Evolutionary conservation across 129 eudicot species (phyloP), one percentile per base, ranked within the genome.

Genomic region (Gnaphalium uliginosum): DNA sequence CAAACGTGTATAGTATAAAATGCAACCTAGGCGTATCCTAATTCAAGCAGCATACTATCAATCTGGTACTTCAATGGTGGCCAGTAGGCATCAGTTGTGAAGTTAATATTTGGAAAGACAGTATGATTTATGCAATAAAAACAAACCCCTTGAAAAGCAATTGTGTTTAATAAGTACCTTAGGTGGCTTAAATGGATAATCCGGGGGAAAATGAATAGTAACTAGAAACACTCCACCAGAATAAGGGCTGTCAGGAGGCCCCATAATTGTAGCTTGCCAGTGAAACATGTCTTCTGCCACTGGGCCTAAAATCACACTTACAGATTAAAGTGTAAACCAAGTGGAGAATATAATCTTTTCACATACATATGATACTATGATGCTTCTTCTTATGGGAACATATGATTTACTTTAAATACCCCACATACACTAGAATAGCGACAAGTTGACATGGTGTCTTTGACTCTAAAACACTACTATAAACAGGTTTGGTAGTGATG

Each of bases 211-310:
- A 79, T 83, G 87, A 61, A 86, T 86, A 70, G 85, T 83, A 70
- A 86, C 87, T 56, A 86, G 85, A 77, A 86, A 83, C 60, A 86
- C 87, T 70, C 87, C 90, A 68, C 90, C 87, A 25, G 88, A 69
- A 79, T 84, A 87, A 51, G 91, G 91, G 83, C 88, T 84, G 68
- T 87, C 88, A 13, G 91, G 66, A 75, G 91, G 91, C 67, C 91
- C 91, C 91, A 87, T 87, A 33, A 87, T 83, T 41, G 91, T 86
- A 65, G 90, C 90, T 83, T 86, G 87, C 90, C 87, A 86, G 76
- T 87, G 91, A 79, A 87, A 87, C 92, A 87, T 87, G 84, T 87
- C 88, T 69, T 87, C 92, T 14, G 86, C 92, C 71, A 87, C 89
- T 8, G 88, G 92, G 76, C 92, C 92, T 87, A 72, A 60, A 59